Percentiles rank a stretch among this genome's conserved stretches.
phyloP scores from a whole-genome alignment of 306 rosid species.

The Pyrus betulifolia region DNA sequence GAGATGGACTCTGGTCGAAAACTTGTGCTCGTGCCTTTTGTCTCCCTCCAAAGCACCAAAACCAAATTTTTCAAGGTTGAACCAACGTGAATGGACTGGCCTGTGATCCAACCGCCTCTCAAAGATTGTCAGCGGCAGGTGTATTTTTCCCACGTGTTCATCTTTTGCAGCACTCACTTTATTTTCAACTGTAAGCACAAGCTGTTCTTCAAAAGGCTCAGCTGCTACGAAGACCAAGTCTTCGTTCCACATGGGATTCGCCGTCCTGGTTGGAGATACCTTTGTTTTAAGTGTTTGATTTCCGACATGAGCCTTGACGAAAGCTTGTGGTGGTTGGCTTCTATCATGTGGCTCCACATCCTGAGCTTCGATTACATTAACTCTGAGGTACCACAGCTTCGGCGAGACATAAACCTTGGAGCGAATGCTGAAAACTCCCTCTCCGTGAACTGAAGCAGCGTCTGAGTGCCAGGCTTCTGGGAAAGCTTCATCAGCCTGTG shows the following conservation, averaged over 20 bases:
- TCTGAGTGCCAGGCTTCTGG: constrained; percentile 84
- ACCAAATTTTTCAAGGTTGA: constrained; percentile 58
- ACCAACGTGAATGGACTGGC: constrained; percentile 56
- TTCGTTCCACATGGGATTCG: constrained; percentile 70
- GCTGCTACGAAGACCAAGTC: constrained; percentile 76
- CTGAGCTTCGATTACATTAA: constrained; percentile 77
- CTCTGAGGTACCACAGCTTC: constrained; percentile 72
- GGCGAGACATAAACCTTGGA: constrained; percentile 84
- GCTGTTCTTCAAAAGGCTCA: constrained; percentile 73
- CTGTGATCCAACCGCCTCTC: constrained; percentile 72
- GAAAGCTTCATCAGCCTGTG: constrained; percentile 83
- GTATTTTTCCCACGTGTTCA: constrained; percentile 39
- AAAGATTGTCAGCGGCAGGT: constrained; percentile 34
- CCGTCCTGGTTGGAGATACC: constrained; percentile 39
- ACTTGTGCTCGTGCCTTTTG: constrained; percentile 54
- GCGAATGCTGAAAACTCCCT: constrained; percentile 54
- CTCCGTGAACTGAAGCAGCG: constrained; percentile 53
- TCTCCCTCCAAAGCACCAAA: constrained; percentile 69
- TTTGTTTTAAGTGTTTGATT: constrained; percentile 64
- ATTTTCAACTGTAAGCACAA: constrained; percentile 53
- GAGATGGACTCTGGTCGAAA: constrained; percentile 49
- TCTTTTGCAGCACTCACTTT: constrained; percentile 45
- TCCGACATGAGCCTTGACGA: constrained; percentile 64
- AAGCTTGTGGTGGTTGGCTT: constrained; percentile 56
- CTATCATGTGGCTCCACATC: constrained; percentile 56